Evolutionary conservation across 2,329 filamentous ascomycete genomes (phyloP), one percentile per base, ranked within the genome.

Genomic region (Blastomyces parvus): DNA sequence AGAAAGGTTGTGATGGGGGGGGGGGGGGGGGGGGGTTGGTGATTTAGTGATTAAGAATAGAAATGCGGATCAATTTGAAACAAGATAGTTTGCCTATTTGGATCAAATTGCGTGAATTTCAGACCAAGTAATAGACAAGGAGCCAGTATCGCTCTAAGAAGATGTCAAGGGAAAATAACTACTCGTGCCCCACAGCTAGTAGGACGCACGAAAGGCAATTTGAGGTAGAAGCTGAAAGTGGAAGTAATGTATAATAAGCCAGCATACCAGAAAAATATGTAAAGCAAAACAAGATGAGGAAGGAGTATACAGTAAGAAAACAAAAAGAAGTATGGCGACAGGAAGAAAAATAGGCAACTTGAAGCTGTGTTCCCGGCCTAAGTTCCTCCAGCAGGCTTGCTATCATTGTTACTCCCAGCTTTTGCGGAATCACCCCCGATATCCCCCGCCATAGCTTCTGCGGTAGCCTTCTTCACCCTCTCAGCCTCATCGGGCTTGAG

Each of bases 391-490:
- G 60, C 60, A 27, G 52, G 60, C 25, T 62, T 61, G 27, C 27
- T 60, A n/a, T 50, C 52, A 14, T 62, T 62, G 13, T n/a, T 52
- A 25, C 19, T 36, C n/a, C 33, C 46, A 5, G 25, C 53, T 27
- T 59, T 59, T 46, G 70, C 70, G 8, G 72, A 68, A 38, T 60
- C 60, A 25, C 69, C 67, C 36, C 70, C 72, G 60, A 77, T 74
- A 48, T 76, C 75, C 22, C 77, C 77, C 25, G 77, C 72, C 72
- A 77, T 78, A 4, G 78, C 78, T 64, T 80, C 79, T 7, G 74
- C 73, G 5, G 87, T 85, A 1, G 84, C 86, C 74, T 87, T 83
- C 79, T 86, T 88, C 70, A 86, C 74, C 70, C 82, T 83, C 70
- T 86, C 87, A 36, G 82, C 79, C 71, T 78, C 78, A 52, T 83